Base-by-base conservation (phyloP, 139 green algal genomes). In the Chlorella sp. region DNA sequence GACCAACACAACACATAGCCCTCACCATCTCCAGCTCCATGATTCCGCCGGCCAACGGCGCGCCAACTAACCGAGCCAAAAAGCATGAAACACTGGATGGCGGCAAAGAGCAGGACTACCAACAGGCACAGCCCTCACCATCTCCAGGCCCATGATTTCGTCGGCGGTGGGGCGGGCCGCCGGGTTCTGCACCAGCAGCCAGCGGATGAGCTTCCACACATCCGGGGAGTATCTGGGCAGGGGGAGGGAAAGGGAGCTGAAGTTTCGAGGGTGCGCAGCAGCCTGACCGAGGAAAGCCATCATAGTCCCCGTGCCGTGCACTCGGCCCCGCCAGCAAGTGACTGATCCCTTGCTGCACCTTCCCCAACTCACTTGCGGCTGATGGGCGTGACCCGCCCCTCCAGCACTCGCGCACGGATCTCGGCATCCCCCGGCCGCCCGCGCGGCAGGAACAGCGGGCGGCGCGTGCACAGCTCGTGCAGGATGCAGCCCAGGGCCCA, bases 401-500 rank as follows among this genome's bases (percentile, higher is more conserved):
- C 44, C 30, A 76, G 67, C 65, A 85, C 47, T 13, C 60, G 17
- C 1, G 63, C 78, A 6, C 36, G 21, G 18, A 84, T 74, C 38
- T 84, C 78, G 32, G 39, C 17, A 55, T 81, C 74, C 2, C n/a
- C 39, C 23, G 74, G 74, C 39, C 39, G 62, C 38, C 41, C 51
- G 13, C 62, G 41, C 18, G 60, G 38, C 65, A 85, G 64, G 67
- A 85, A 85, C 20, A 78, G 67, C 41, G 80, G 80, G 41, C 44
- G 39, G 18, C 72, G 65, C 4, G 80, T 41, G 65, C 80, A 85
- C 64, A 97, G 95, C 92, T 98, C 96, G 86, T 96, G 97, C 57
- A 98, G 91, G 30, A 97, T 55, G 78, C 93, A 97, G 12, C 96
- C 96, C 55, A 98, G 86, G 1, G 92, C 93, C 94, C 94, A 98